Conservation (phyloP, 2,329 filamentous ascomycete species). For the Fusarium phyllophilum region DNA sequence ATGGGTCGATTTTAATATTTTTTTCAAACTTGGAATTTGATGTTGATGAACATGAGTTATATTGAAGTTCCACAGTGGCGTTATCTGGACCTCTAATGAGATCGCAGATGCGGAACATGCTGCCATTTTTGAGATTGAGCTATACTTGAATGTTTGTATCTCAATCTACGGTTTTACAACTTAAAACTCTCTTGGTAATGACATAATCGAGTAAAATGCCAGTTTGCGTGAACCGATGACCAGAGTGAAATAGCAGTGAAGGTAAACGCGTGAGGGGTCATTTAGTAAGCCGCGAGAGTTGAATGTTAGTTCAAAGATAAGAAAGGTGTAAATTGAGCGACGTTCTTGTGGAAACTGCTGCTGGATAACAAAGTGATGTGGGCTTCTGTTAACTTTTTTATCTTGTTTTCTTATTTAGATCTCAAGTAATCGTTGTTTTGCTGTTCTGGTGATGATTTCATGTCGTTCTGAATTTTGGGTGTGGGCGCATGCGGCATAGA, state of each 20-base stretch:
- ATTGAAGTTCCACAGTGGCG: background rate
- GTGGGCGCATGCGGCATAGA: too few relatives aligned
- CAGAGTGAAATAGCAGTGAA: slow-evolving; percentile 42
- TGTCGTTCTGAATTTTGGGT: too few relatives aligned
- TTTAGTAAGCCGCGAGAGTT: slow-evolving; percentile 87
- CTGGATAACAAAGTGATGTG: too few relatives aligned
- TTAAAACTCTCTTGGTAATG: fast-evolving
- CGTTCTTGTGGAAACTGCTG: too few relatives aligned
- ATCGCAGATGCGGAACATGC: background rate
- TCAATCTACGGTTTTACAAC: too few relatives aligned
- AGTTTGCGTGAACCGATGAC: background rate
- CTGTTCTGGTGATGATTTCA: too few relatives aligned
- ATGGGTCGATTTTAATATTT: background rate
- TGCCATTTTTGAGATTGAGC: background rate
- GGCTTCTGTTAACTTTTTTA: too few relatives aligned
- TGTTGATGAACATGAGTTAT: background rate
- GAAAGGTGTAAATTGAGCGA: too few relatives aligned
- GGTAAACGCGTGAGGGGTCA: slow-evolving; percentile 84
- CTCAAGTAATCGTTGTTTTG: too few relatives aligned
- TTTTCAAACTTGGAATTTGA: background rate
- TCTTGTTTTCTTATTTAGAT: too few relatives aligned
- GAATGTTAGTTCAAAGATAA: too few relatives aligned
- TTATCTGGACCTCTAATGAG: background rate
- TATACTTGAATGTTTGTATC: background rate
- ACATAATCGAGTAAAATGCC: background rate